Base-by-base conservation (phyloP, 2,329 filamentous ascomycete genomes). In the Monosporascus sp. region DNA sequence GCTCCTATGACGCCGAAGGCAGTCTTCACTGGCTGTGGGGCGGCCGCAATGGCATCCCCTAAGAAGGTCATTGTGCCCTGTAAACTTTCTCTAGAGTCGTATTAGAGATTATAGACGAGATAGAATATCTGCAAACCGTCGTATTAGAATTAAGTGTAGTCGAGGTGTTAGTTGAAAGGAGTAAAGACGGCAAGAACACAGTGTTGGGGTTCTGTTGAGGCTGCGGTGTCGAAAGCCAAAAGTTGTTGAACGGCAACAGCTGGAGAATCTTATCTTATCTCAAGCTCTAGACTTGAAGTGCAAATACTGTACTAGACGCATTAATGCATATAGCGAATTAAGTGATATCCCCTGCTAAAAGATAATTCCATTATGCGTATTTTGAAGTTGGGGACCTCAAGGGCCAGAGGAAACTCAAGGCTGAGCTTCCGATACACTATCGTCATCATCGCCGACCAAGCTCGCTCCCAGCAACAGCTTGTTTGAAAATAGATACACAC, bases 1-100 rank as follows among this genome's bases (percentile, higher is more conserved):
- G 80, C 80, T 48, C 88, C 88, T 49, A 85, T 57, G 37, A 71
- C 76, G 48, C 77, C 76, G 47, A 83, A 66, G 20, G 71, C 72
- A 65, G 74, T 72, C 56, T 77, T 73, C 17, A 74, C 69, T 31
- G 68, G 60, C 58, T 73, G 73, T 36, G 79, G 80, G 36, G 81
- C 61, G 9, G 66, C 59, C 31, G 55, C 67, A 57, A 74, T 60
- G n/a, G 65, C 51, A 7, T 72, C 59, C 24, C 61, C 60, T 18
- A 73, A 48, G 42, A 57, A 55, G 34, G 69, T 68, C 70, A 74
- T 70, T 17, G 18, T 36, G n/a, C 11, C 3, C 14, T 41, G 41
- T 20, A 8, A 11, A 4, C 14, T n/a, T 8, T n/a, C 17, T 45
- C 25, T 17, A 31, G 22, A 11, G 22, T 46, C 0, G 14, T 18